These are phyloP conservation scores for Plantago ovata DNA, from an alignment of 257 asterid species.

Conservation along the genomic window DNA sequence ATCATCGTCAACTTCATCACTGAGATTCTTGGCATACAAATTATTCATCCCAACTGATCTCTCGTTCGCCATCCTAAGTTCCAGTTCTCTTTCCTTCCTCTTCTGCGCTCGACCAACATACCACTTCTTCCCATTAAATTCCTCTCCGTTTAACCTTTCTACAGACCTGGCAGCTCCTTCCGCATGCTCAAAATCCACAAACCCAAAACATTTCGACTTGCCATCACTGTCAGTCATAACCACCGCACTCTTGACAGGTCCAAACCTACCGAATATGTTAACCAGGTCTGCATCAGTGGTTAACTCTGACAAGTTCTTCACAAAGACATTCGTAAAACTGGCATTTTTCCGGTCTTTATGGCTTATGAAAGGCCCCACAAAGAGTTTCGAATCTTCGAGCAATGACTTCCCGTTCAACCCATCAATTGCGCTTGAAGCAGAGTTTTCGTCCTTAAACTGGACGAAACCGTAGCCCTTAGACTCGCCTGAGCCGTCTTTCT, in stretches of 20 bases:
- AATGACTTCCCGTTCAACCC: constrained; percentile 35
- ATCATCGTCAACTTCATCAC: constrained; percentile 41
- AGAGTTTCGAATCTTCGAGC: constrained; percentile 32
- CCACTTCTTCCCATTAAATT: constrained; percentile 44
- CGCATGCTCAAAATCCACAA: constrained; percentile 51
- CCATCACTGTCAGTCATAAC: constrained; percentile 56
- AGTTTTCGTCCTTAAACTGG: constrained; percentile 38
- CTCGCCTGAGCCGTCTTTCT: constrained; percentile 43
- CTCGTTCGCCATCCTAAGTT: constrained; percentile 34
- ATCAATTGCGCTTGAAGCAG: constrained; percentile 42
- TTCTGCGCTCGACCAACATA: constrained; percentile 59
- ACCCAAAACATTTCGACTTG: constrained; percentile 55
- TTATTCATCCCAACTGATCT: constrained; percentile 38
- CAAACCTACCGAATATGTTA: constrained; percentile 40
- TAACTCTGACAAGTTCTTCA: constrained; percentile 46
- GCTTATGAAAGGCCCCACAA: constrained; percentile 45
- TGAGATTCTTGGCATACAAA: constrained; percentile 46
- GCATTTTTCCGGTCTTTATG: constrained; percentile 51
- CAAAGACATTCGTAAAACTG: constrained; percentile 60
- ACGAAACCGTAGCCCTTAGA: constrained; percentile 67
- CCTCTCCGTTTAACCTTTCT: constrained; percentile 45
- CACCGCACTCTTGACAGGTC: constrained; percentile 38
- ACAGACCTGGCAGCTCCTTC: constrained; percentile 57
- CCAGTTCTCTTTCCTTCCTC: constrained; percentile 54
- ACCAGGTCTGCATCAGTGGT: constrained; percentile 41